Evolutionary conservation across 192 early-diverging fungal species (phyloP).

Genomic region (Coemansia furcata): DNA sequence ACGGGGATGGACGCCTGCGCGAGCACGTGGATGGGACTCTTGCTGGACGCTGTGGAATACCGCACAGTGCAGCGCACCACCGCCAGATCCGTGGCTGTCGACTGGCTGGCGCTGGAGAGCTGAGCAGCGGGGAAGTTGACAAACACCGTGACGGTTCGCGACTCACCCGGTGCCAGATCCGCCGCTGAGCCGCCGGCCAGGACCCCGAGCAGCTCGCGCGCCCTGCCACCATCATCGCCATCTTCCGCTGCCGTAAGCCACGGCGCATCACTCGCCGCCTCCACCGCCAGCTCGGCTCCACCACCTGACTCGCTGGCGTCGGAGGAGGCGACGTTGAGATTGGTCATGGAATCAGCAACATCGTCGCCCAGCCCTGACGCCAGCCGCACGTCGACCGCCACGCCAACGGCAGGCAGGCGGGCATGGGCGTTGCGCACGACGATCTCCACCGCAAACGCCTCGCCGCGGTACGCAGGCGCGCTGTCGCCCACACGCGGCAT

Average conservation of each 20-base stretch:
- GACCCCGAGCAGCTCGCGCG: background rate
- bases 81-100: background rate
- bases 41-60: background rate
- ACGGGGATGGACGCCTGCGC: slow-evolving; percentile 19
- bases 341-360: slow-evolving; percentile 1
- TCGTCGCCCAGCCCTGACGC: background rate
- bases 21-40: background rate
- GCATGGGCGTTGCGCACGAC: slow-evolving; percentile 16
- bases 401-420: background rate
- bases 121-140: slow-evolving; percentile 18
- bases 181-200: background rate
- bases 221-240: background rate
- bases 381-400: slow-evolving; percentile 12
- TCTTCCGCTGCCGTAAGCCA: background rate
- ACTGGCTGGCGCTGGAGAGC: slow-evolving; percentile 5
- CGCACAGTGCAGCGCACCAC: background rate
- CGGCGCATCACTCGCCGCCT: background rate
- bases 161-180: slow-evolving; percentile 5
- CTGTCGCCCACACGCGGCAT: slow-evolving; percentile 12
- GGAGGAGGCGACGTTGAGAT: slow-evolving; percentile 1
- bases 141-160: slow-evolving; percentile 11
- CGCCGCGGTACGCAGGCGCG: slow-evolving; percentile 37
- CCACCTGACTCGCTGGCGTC: background rate
- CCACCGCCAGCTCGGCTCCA: background rate
- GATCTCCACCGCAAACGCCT: slow-evolving; percentile 34